Percentiles rank a stretch among this genome's conserved stretches.
Evolutionary conservation across 140 eudicot species (phyloP).

Genomic region (Cichorium intybus): DNA sequence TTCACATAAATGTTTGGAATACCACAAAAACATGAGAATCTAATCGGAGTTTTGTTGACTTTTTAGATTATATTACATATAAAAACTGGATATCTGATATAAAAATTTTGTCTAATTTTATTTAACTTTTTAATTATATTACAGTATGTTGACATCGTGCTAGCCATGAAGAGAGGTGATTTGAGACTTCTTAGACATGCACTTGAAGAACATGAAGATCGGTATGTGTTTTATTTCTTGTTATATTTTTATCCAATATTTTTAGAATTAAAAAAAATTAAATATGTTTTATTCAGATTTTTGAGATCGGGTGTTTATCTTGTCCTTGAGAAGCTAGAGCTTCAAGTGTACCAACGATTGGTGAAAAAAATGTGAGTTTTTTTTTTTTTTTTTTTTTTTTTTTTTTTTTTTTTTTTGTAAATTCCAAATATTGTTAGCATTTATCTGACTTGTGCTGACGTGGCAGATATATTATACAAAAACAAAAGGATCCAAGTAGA

Average conservation of each 20-base stretch:
- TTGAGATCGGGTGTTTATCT: slow-evolving; percentile 96
- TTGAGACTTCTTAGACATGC: slow-evolving; percentile 83
- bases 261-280: too few species aligned
- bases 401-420: neutral
- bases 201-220: slow-evolving; percentile 87
- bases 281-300: slow-evolving; percentile 43
- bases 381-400: neutral
- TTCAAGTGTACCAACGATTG: slow-evolving; percentile 87
- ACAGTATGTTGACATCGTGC: slow-evolving; percentile 72
- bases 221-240: slow-evolving; percentile 34
- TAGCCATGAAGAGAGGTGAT: slow-evolving; percentile 84
- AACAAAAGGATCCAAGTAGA: slow-evolving; percentile 76
- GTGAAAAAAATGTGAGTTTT: slow-evolving; percentile 77
- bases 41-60: too few species aligned
- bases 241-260: neutral
- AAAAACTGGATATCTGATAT: too few species aligned
- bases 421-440: neutral
- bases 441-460: slow-evolving; percentile 3
- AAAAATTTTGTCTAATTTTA: too few species aligned
- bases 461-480: slow-evolving; percentile 78
- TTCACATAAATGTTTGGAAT: too few species aligned
- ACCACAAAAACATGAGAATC: too few species aligned
- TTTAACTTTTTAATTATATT: slow-evolving; percentile 7
- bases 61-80: too few species aligned
- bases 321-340: slow-evolving; percentile 94